A percentile compares a stretch with the other conserved stretches of the same genome.
Conservation (phyloP, 352 stramenopile species). For the Thalassiosira allenii region DNA sequence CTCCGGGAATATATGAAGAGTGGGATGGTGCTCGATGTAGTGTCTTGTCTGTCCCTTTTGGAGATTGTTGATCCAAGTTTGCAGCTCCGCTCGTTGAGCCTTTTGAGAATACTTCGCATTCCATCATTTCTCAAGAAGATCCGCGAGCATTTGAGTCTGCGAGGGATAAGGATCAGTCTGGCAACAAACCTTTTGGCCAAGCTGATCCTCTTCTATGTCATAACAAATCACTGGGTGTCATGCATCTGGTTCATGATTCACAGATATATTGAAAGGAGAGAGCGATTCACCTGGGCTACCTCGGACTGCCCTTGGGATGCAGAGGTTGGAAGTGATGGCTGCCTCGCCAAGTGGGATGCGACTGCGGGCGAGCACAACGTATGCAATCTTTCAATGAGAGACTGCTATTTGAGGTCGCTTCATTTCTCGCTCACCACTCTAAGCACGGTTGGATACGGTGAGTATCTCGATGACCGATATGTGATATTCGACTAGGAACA, state of each 20-base stretch:
- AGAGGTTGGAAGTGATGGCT: constrained; percentile 43
- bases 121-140: constrained; percentile 59
- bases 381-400: constrained; percentile 62
- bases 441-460: constrained; percentile 74
- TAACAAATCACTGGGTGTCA: constrained; percentile 75
- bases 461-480: too few species aligned
- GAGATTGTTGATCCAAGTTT: constrained; percentile 43
- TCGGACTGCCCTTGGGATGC: constrained; percentile 66
- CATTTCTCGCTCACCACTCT: constrained; percentile 79
- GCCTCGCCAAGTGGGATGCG: constrained; percentile 63
- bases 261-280: constrained; percentile 65
- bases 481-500: too few species aligned
- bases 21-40: constrained; percentile 67
- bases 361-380: constrained; percentile 67
- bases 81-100: constrained; percentile 53
- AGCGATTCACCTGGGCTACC: constrained; percentile 75
- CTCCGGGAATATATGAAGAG: constrained; percentile 43
- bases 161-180: constrained; percentile 71
- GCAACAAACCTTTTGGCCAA: constrained; percentile 59
- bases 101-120: constrained; percentile 65
- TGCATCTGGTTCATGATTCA: constrained; percentile 84
- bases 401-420: constrained; percentile 74
- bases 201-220: constrained; percentile 67
- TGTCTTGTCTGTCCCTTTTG: constrained; percentile 65
- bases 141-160: constrained; percentile 64